These are phyloP conservation scores for Lophium mytilinum DNA, from an alignment of 495 filamentous ascomycete species.

Conservation along the genomic window DNA sequence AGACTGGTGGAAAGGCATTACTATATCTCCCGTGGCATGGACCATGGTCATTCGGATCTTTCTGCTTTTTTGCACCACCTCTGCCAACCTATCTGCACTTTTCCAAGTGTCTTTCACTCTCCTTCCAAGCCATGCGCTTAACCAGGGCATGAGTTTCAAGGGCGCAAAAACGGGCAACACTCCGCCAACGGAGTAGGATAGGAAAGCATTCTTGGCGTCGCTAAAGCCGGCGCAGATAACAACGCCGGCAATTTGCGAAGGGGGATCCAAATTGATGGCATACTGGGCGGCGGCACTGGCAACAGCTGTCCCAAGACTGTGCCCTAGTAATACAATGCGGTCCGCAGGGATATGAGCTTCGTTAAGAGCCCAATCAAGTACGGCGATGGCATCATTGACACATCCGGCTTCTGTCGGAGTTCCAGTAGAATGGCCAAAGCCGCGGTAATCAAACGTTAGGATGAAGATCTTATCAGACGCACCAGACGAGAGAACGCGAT, in stretches of 20 bases:
- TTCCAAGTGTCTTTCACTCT: conserved; percentile 21
- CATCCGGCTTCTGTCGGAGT: conserved; percentile 25
- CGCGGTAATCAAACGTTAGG: conserved; percentile 41
- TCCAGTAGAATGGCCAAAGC: conserved; percentile 28
- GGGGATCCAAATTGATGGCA: conserved; percentile 6
- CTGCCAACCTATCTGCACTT: conserved; percentile 7
- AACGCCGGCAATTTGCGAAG: conserved; percentile 25
- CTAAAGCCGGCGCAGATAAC: conserved; percentile 25
- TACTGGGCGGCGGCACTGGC: conserved; percentile 18
- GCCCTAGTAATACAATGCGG: conserved; percentile 28
- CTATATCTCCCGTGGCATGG: conserved; percentile 17
- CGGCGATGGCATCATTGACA: conserved; percentile 44
- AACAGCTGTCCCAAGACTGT: conserved; percentile 30
- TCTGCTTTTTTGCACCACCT: conserved; percentile 3
- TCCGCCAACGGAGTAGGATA: conserved; percentile 13
- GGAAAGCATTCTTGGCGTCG: conserved; percentile 13
- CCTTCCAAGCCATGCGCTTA: conserved; percentile 19
- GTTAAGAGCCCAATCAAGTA: conserved; percentile 50
- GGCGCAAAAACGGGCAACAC: conserved; percentile 17
- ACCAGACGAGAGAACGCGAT: conserved; percentile 53
- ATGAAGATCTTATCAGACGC: conserved; percentile 51
- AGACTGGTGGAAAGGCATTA: conserved; percentile 22
- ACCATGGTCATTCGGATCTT: conserved; percentile 12
- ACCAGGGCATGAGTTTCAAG: conserved; percentile 10
- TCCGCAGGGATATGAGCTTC: conserved; percentile 21